Base-by-base conservation (phyloP, 306 rosid genomes). In the Casuarina glauca region DNA sequence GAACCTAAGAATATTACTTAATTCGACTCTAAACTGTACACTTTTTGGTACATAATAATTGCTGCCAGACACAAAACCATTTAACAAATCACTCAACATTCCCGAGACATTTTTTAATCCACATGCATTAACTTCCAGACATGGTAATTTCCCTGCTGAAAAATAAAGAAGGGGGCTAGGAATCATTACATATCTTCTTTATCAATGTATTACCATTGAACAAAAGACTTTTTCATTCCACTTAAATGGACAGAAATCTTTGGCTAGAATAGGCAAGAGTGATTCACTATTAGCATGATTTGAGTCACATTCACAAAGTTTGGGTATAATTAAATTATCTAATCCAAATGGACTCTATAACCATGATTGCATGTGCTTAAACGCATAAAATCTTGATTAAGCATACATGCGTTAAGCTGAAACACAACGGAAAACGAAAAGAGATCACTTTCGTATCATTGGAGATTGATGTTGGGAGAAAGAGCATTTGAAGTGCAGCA, bases 401-500 rank as follows among this genome's bases (percentile, higher is more conserved):
- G 16, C 32, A 76, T 12, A 76, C 3, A n/a, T 15, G 13, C 62
- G 6, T 36, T 9, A 8, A 36, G 44, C 41, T 36, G 57, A 39
- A 51, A 39, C 16, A 48, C 32, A 6, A 48, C 58, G 45, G 2
- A 48, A 46, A 46, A 46, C 9, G 2, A 4, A 10, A 13, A 38
- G 50, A 17, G 17, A 13, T 19, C 48, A 49, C n/a, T 52, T 19
- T 48, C 48, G 4, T 51, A 41, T 32, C 74, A 39, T 36, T 13
- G 43, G 9, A 35, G 68, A 49, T 44, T 16, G 55, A 62, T 69
- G 16, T n/a, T 54, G 45, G 17, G 16, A 62, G 78, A 36, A 4
- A 26, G 19, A 17, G 36, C 80, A 69, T 26, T 43, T 54, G 72
- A 48, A 19, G 76, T 70, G 58, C 51, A 61, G 57, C 54, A 2